A percentile compares a stretch with the other conserved stretches of the same genome.
phyloP scores from a whole-genome alignment of 2,329 filamentous ascomycete species.

The Arthrobotrys musiformis region DNA sequence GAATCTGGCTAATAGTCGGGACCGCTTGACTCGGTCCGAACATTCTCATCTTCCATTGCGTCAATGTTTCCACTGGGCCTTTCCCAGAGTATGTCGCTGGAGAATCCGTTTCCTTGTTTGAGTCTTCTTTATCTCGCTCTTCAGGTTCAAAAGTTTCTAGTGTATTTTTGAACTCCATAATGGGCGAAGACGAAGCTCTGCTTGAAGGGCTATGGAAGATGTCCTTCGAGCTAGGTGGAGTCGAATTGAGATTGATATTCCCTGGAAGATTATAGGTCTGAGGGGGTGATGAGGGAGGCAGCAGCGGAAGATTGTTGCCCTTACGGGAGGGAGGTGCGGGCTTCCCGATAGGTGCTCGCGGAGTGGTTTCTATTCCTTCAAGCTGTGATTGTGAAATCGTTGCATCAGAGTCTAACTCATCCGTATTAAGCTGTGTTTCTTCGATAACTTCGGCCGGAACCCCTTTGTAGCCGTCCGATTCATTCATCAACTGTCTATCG shows the following conservation, averaged over 20 bases:
- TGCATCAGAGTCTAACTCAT: conserved; percentile 21
- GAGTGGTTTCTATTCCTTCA: conserved; percentile 11
- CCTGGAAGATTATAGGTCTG: conserved; percentile 14
- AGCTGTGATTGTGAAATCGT: conserved; percentile 32
- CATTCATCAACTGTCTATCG: conserved; percentile 33
- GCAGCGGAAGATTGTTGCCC: conserved; percentile 30
- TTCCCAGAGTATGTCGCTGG: neutral
- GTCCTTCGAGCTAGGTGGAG: conserved; percentile 10
- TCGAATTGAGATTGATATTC: conserved; percentile 18
- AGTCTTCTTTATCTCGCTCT: neutral
- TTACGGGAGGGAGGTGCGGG: neutral
- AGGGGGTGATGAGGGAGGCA: conserved; percentile 41
- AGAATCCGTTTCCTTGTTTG: conserved; percentile 20
- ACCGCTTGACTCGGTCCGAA: conserved; percentile 46
- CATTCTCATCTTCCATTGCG: conserved; percentile 49
- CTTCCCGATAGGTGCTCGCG: neutral
- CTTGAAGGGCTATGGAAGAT: conserved; percentile 25
- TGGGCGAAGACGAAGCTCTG: conserved; percentile 32
- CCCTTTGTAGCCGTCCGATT: conserved; percentile 38
- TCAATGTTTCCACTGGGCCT: conserved; percentile 20
- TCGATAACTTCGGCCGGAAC: conserved; percentile 1
- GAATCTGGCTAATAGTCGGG: conserved; percentile 46
- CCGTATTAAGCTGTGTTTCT: conserved; percentile 12
- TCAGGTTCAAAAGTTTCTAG: conserved; percentile 1
- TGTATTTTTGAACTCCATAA: conserved; percentile 20